Conservation (phyloP, 176 grass and related monocot species). For the Elymus sibiricus region DNA sequence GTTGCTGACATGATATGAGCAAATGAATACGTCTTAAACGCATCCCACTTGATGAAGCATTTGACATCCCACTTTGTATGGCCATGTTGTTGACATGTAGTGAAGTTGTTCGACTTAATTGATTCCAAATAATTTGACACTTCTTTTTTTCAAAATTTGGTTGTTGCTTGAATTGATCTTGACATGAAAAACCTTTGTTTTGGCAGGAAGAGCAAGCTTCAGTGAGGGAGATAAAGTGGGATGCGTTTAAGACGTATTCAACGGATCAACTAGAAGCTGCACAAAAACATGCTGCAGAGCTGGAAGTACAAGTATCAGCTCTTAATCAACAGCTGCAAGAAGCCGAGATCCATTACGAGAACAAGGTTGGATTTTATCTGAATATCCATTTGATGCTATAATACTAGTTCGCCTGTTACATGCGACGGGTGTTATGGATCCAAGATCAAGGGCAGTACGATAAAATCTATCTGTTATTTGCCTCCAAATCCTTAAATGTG, state of each 20-base stretch:
- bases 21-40: too few species aligned
- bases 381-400: not conserved
- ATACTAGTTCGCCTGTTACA: constrained; percentile 20
- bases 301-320: constrained; percentile 53
- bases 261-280: constrained; percentile 43
- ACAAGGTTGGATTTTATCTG: constrained; percentile 42
- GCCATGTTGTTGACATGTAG: not conserved
- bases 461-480: not conserved
- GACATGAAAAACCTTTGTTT: constrained; percentile 26
- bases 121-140: constrained; percentile 14
- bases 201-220: constrained; percentile 72
- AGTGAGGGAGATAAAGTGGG: constrained; percentile 73
- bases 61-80: not conserved
- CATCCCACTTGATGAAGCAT: too few species aligned
- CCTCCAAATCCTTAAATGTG: not conserved
- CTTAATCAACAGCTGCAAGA: constrained; percentile 56
- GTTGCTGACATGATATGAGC: too few species aligned
- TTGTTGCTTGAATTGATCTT: not conserved
- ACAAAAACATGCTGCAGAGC: constrained; percentile 33
- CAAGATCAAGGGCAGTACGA: not conserved
- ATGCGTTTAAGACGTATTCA: constrained; percentile 61
- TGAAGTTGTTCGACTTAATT: not conserved
- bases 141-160: not conserved
- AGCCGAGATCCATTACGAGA: constrained; percentile 43
- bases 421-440: not conserved